Evolutionary conservation across 1,284 basidiomycete genomes (phyloP).

Genomic region (Irpex sp.): DNA sequence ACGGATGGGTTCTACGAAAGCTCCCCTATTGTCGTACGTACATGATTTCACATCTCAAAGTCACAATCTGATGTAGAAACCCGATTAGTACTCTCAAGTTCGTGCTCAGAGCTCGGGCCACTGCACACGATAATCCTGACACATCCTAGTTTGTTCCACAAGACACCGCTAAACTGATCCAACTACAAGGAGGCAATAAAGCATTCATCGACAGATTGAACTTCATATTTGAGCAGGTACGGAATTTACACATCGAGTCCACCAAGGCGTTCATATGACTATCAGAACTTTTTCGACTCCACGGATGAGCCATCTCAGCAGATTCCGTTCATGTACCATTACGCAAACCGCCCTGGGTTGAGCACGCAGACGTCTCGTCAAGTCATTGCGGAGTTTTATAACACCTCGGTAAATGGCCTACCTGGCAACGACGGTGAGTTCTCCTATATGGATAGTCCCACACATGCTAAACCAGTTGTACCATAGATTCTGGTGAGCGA

Average conservation of each 20-base stretch:
- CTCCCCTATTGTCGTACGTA: conserved; percentile 53
- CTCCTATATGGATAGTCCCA: too few relatives aligned
- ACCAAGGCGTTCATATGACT: background rate
- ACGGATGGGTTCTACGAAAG: conserved; percentile 65
- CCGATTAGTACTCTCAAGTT: conserved; percentile 45
- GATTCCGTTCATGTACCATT: conserved; percentile 66
- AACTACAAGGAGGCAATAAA: conserved; percentile 52
- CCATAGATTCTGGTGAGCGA: conserved; percentile 7
- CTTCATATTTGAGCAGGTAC: conserved; percentile 50
- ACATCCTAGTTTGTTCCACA: conserved; percentile 51
- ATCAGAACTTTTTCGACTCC: conserved; percentile 46
- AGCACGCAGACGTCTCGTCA: conserved; percentile 55
- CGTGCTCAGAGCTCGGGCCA: conserved; percentile 4
- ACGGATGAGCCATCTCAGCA: conserved; percentile 62
- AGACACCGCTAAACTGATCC: conserved; percentile 56
- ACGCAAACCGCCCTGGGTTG: conserved; percentile 51
- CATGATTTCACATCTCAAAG: background rate
- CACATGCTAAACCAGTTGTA: conserved; percentile 14
- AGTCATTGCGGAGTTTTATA: conserved; percentile 51
- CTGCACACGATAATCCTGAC: background rate
- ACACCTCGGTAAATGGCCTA: conserved; percentile 49
- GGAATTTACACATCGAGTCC: background rate
- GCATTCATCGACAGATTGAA: conserved; percentile 52
- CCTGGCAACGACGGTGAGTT: conserved; percentile 58
- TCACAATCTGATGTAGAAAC: too few relatives aligned